Conservation (phyloP, 2,329 filamentous ascomycete genomes). For the Aspergillus candidus region DNA sequence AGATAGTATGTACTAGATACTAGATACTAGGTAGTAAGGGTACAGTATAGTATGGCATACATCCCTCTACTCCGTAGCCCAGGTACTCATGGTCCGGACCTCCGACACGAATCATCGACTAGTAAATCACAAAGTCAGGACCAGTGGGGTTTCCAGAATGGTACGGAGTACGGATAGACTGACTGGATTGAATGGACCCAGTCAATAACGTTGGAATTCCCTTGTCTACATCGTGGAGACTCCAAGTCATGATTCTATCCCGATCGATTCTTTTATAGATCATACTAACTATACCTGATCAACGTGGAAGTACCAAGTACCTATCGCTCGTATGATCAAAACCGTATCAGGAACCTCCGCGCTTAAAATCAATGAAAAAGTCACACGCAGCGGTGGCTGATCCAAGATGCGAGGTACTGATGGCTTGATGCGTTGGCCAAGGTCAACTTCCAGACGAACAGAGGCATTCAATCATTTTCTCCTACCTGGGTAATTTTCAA, state of each 20-base stretch:
- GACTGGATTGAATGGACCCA: no score
- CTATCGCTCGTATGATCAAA: slow-evolving; percentile 6
- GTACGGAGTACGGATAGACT: slow-evolving; percentile 1
- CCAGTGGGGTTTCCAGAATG: slow-evolving; percentile 12
- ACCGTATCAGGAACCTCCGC: slow-evolving; percentile 16
- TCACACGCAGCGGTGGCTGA: not conserved
- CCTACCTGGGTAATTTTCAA: not conserved
- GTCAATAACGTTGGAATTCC: no score
- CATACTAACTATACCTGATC: not conserved
- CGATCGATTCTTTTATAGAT: not conserved
- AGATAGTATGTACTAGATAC: no score
- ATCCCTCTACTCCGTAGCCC: no score
- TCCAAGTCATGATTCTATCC: not conserved
- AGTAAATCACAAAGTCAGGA: not conserved
- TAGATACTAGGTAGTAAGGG: not conserved
- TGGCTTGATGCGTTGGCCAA: not conserved
- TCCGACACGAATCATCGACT: slow-evolving; percentile 19
- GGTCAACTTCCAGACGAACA: not conserved
- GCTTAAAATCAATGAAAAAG: slow-evolving; percentile 1
- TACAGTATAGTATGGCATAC: no score
- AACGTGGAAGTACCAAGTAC: not conserved
- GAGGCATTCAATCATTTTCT: not conserved
- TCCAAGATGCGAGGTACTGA: no score
- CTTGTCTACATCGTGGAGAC: no score
- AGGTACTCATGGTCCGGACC: slow-evolving; percentile 20